These are phyloP conservation scores for Prinsepia uniflora DNA, from an alignment of 306 rosid species.

Conservation along the genomic window DNA sequence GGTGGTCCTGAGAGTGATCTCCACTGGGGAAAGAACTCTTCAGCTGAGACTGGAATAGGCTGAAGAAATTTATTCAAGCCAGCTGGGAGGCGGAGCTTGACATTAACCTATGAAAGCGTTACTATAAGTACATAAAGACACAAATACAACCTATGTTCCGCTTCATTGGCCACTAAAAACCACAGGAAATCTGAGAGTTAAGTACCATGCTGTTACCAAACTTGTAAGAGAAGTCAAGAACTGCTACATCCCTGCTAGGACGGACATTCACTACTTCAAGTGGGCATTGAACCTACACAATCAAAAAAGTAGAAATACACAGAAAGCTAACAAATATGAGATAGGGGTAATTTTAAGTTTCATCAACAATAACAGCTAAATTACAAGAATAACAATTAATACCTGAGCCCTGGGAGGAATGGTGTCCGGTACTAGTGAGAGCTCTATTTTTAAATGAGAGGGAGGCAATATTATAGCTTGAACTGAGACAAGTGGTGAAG, in stretches of 20 bases:
- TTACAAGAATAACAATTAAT: constrained; percentile 21
- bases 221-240: constrained; percentile 94
- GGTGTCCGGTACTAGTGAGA: constrained; percentile 91
- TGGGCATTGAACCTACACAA: constrained; percentile 89
- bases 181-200: constrained; percentile 16
- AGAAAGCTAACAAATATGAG: neutral
- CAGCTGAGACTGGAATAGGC: constrained; percentile 72
- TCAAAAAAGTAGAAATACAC: constrained; percentile 20
- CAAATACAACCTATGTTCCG: constrained; percentile 17
- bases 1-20: constrained; percentile 95
- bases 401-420: constrained; percentile 99
- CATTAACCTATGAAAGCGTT: constrained; percentile 56
- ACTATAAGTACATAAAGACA: constrained; percentile 6
- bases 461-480: constrained; percentile 92
- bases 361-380: constrained; percentile 9
- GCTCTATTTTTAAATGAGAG: constrained; percentile 78
- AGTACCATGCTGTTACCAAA: constrained; percentile 77
- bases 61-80: constrained; percentile 90
- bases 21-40: constrained; percentile 98
- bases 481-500: constrained; percentile 81
- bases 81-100: constrained; percentile 92
- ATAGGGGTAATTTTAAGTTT: neutral
- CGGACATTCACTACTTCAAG: constrained; percentile 83
- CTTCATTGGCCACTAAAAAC: constrained; percentile 16
- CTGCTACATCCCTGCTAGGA: constrained; percentile 98